Base-by-base conservation (phyloP, 345 rosid species). In the Dipteronia dyeriana region DNA sequence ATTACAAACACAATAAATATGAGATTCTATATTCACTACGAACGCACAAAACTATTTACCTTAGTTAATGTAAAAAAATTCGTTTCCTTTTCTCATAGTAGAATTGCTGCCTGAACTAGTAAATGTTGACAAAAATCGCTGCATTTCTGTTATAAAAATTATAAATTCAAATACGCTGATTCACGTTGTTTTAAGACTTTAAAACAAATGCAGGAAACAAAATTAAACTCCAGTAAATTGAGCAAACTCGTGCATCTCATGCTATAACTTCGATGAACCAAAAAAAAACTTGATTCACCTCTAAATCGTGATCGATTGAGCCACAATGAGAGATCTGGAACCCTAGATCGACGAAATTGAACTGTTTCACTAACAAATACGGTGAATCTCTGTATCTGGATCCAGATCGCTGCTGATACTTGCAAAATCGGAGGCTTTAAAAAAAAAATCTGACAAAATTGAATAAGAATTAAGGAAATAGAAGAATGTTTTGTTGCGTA, bases 361-460 rank as follows among this genome's bases (percentile, higher is more conserved):
- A 10, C 14, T 11, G 20, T 17, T 26, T 12, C 8, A 20, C 70
- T 2, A 64, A n/a, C 20, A 31, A 26, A 49, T 25, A 20, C 49
- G n/a, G 47, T 47, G n/a, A 26, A 61, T 62, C 51, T 1, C 31
- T 49, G 34, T 70, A 63, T 74, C 77, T 47, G 68, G 77, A 74
- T 63, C 47, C 47, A 63, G 62, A 74, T 63, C 47, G 61, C 12
- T 19, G 29, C n/a, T 64, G 31, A 64, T 64, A 47, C 2, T 29
- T 9, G 47, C 16, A 7, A 20, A 29, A 63, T n/a, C 20, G 6
- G 54, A 59, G 45, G 23, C 54, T 73, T 60, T 38, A 9, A 0
- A 4, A 38, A 1, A 19, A 12, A 1, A 11, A 54, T n/a, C 7
- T 25, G 53, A 43, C 23, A 9, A 20, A 59, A 9, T 59, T 59